phyloP scores from a whole-genome alignment of 495 filamentous ascomycete species.

The Saxophila tyrrhenica region DNA sequence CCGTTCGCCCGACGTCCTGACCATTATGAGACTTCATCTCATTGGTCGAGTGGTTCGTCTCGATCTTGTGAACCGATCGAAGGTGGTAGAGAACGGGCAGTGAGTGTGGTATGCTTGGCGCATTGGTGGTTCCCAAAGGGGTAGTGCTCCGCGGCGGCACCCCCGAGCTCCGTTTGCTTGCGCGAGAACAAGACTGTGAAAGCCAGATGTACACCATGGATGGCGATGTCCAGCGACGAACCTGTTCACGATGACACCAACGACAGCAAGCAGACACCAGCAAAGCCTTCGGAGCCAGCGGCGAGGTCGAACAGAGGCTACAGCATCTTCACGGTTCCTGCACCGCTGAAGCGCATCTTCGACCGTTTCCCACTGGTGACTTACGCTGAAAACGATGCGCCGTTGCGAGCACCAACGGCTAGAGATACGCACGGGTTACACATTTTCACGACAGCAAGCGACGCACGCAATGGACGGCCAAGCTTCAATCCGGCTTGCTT shows the following conservation, averaged over 20 bases:
- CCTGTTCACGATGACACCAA: not conserved
- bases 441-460: constrained; percentile 59
- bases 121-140: not conserved
- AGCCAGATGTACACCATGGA: not conserved
- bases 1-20: too few relatives aligned
- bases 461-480: constrained; percentile 50
- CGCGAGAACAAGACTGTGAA: too few relatives aligned
- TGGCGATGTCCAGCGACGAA: not conserved
- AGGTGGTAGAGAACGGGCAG: not conserved
- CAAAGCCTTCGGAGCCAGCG: not conserved
- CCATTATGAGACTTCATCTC: too few relatives aligned
- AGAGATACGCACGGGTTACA: constrained; percentile 53
- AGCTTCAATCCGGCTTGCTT: constrained; percentile 90
- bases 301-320: not conserved
- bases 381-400: constrained; percentile 69
- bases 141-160: not conserved
- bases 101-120: not conserved
- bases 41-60: too few relatives aligned
- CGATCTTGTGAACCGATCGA: too few relatives aligned
- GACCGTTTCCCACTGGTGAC: constrained; percentile 66
- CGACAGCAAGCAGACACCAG: not conserved
- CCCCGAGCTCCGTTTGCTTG: too few relatives aligned
- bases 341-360: constrained; percentile 70
- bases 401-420: constrained; percentile 44
- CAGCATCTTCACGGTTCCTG: constrained; percentile 53